Base-by-base conservation (phyloP, 345 rosid species). In the Lepidium aucheri region DNA sequence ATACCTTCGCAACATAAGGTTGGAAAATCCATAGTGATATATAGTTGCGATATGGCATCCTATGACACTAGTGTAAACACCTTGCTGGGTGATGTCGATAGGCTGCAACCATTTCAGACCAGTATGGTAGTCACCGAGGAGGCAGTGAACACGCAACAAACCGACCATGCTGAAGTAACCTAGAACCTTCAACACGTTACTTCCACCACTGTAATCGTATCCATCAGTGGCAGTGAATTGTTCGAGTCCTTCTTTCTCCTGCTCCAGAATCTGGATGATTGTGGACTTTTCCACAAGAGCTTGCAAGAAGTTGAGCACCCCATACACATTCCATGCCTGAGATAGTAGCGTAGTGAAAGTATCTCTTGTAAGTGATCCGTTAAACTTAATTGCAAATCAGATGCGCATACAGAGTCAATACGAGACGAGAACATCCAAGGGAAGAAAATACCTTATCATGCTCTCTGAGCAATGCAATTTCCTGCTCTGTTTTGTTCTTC, bases 91-190 rank as follows among this genome's bases (percentile, higher is more conserved):
- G 49, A 94, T 88, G 85, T 94, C 97, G 77, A 94, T 85, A 1
- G 96, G 99, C 67, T 77, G 91, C 60, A 94, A 74, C 77, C 97
- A 86, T 83, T 94, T 94, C 61, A 94, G 85, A 67, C 85, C 97
- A 58, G 97, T 88, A 41, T 91, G 96, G 79, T 94, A 91, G 74
- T 94, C 99, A 41, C 99, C 99, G 18, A 94, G 68, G 22, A 94
- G 95, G 72, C 99, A 94, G 65, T 94, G 97, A 73, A 94, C 99
- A 38, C 96, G 88, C 65, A 94, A 74, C 77, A 94, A 78, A 67
- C 96, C 99, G 38, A 94, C 95, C 95, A 87, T 87, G 77, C 99
- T 94, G 78, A 94, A 94, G 75, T 91, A 94, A 33, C 99, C 99
- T 42, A 94, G 74, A 61, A 94, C 97, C 81, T 94, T 94, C 87